These are phyloP conservation scores for Beauveria sp. DNA, from an alignment of 2,329 filamentous ascomycete species.

Conservation along the genomic window DNA sequence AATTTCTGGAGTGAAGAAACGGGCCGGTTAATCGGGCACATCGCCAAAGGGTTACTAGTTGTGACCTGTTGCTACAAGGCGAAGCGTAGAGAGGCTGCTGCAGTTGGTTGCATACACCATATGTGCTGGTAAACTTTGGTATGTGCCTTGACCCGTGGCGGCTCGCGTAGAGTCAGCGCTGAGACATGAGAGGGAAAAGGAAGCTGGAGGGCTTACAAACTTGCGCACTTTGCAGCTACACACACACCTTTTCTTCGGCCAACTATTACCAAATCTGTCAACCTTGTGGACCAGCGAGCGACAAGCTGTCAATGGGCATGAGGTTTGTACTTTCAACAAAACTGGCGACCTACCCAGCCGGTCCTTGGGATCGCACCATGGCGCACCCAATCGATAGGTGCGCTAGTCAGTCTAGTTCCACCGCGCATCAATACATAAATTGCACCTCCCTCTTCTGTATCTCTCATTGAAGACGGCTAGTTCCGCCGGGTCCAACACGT, in stretches of 20 bases:
- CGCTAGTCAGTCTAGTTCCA: slow-evolving; percentile 4
- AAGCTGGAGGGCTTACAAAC: background rate
- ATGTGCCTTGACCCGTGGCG: background rate
- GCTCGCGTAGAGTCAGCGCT: background rate
- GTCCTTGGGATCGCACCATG: background rate
- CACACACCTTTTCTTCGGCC: background rate
- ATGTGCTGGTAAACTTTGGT: background rate
- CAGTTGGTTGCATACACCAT: too few relatives aligned
- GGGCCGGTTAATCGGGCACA: background rate
- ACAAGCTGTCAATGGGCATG: too few relatives aligned
- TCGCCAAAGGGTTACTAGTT: background rate
- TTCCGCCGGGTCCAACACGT: background rate
- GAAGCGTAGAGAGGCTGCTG: background rate
- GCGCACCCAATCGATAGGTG: background rate
- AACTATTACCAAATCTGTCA: too few relatives aligned
- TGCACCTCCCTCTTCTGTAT: background rate
- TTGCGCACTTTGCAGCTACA: background rate
- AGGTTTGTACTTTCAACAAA: background rate
- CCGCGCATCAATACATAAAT: background rate
- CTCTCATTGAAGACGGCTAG: background rate
- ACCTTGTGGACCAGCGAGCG: background rate
- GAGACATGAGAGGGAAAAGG: slow-evolving; percentile 4
- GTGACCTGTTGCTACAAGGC: background rate
- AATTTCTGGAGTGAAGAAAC: background rate
- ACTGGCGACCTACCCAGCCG: background rate